Evolutionary conservation across 106 monocot genomes (phyloP).

Genomic region (Gastrodia elata): DNA sequence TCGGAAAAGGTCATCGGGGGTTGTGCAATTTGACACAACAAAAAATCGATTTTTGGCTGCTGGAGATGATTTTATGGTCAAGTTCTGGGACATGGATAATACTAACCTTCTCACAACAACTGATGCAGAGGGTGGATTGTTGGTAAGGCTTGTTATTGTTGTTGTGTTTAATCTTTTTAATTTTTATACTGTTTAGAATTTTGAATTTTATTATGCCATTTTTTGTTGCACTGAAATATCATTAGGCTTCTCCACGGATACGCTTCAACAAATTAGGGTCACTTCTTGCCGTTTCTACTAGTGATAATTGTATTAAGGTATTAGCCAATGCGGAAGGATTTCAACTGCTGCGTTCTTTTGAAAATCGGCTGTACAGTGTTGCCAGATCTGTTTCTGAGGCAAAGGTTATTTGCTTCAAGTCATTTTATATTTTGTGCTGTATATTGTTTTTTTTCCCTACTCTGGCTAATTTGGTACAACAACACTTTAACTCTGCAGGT

Average conservation of each 20-base stretch:
- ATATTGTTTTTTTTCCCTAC: background rate
- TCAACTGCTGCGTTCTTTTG: slow-evolving; percentile 14
- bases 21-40: slow-evolving; percentile 41
- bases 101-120: slow-evolving; percentile 18
- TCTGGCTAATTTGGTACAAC: background rate
- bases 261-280: slow-evolving; percentile 33
- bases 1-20: slow-evolving; percentile 18
- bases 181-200: background rate
- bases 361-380: slow-evolving; percentile 16
- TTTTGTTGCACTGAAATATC: background rate
- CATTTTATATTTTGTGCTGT: background rate
- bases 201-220: background rate
- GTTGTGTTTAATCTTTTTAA: background rate
- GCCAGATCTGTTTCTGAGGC: slow-evolving; percentile 28
- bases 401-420: slow-evolving; percentile 23
- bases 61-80: slow-evolving; percentile 39
- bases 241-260: slow-evolving; percentile 23
- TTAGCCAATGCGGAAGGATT: slow-evolving; percentile 31
- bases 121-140: slow-evolving; percentile 34
- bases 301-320: slow-evolving; percentile 26
- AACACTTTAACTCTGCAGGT: slow-evolving; percentile 17
- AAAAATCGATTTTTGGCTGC: slow-evolving; percentile 35
- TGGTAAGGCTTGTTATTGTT: slow-evolving; percentile 17
- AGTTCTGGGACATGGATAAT: slow-evolving; percentile 48
- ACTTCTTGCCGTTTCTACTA: slow-evolving; percentile 25